Base-by-base conservation (phyloP, 768 basidiomycete species). In the Rhizopogon roseolus region DNA sequence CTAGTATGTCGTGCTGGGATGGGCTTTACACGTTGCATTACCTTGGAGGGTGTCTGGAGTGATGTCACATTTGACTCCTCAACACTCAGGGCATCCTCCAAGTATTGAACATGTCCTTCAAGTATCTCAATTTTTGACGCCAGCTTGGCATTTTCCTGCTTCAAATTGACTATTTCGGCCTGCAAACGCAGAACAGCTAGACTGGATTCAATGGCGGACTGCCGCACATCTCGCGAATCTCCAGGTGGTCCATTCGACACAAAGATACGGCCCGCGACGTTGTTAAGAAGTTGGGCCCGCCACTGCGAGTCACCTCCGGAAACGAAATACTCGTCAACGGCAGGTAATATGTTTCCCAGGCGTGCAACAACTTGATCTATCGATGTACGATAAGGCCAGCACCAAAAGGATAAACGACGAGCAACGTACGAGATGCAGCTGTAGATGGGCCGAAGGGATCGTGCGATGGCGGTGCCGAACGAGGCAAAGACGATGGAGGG, bases 201-300 rank as follows among this genome's bases (percentile, higher is more conserved):
- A 57, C 81, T 85, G 2, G 80, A 75, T 28, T 80, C 76, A 29
- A 82, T 57, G 16, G 82, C 56, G 4, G 73, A 61, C 28, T 69
- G 61, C n/a, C 68, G 67, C 59, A 69, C 39, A 5, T 62, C 55
- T 6, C 39, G 27, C 27, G 63, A 37, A 11, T 66, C 64, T 16
- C 51, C 28, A 41, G 57, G 54, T 38, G 49, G 50, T 22, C 62
- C 56, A n/a, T 62, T 69, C 1, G 78, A 70, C 10, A 77, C 63
- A 56, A 84, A 77, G 48, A 82, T 65, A 53, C 86, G 80, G 0
- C 79, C 83, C 0, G 82, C 84, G 58, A 75, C 85, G 50, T 85
- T 75, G 3, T 73, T 67, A 25, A 88, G 73, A 3, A 86, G 76
- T 54, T 85, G 82, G 0, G 82, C 79, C 58, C 88, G 80, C 84